Percentiles rank a stretch among this genome's conserved stretches.
Conservation (phyloP, 2,329 filamentous ascomycete species). For the Aspergillus sclerotialis region DNA sequence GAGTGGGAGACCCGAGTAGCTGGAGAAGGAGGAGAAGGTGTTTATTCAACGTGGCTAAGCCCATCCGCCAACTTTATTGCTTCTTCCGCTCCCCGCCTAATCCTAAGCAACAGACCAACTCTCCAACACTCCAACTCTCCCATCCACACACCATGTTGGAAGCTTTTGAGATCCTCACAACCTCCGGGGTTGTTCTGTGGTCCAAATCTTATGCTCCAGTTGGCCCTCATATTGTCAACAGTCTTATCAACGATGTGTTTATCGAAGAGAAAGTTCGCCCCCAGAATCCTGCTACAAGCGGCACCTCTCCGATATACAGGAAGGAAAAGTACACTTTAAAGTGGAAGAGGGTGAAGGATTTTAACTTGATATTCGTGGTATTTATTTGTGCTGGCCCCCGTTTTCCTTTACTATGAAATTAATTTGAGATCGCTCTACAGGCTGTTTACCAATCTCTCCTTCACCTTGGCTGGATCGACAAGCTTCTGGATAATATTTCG, state of each 20-base stretch:
- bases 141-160: conserved; percentile 64
- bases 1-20: conserved; percentile 27
- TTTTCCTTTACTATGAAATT: conserved; percentile 8
- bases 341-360: conserved; percentile 87
- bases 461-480: conserved; percentile 94
- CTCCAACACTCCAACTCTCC: background rate
- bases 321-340: conserved; percentile 92
- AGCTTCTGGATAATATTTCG: conserved; percentile 89
- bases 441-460: conserved; percentile 95
- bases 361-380: conserved; percentile 93
- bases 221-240: conserved; percentile 79
- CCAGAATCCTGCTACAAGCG: conserved; percentile 51
- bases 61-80: background rate
- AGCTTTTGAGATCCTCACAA: conserved; percentile 92
- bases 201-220: conserved; percentile 77
- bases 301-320: conserved; percentile 65
- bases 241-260: conserved; percentile 91
- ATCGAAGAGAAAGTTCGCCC: conserved; percentile 80
- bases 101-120: background rate
- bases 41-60: conserved; percentile 3
- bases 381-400: conserved; percentile 20
- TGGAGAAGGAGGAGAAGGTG: conserved; percentile 13
- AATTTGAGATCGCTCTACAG: conserved; percentile 39
- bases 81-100: background rate
- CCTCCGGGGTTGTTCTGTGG: conserved; percentile 94